Conservation (phyloP, 2,329 filamentous ascomycete genomes). For the Trichoderma breve region DNA sequence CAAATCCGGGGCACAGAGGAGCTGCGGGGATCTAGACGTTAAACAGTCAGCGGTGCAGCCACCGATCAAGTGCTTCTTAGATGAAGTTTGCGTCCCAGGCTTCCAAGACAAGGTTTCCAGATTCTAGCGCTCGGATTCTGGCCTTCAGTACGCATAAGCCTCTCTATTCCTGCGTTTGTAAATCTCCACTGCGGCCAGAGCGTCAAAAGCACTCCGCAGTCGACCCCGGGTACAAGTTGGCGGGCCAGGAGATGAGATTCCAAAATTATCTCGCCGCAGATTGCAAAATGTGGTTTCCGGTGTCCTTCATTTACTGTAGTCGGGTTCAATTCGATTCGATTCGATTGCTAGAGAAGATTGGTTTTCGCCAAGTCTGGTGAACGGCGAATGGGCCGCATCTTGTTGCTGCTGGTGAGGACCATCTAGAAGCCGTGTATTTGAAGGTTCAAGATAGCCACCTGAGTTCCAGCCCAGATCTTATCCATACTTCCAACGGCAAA, state of each 20-base stretch:
- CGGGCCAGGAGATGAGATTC: not conserved
- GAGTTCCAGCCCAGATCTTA: not conserved
- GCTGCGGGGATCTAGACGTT: not conserved
- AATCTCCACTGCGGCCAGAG: constrained; percentile 8
- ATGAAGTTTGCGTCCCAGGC: constrained; percentile 7
- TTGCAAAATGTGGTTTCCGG: not conserved
- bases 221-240: not conserved
- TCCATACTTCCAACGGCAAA: not conserved
- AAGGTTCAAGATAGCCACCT: not conserved
- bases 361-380: not conserved
- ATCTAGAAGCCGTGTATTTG: not conserved
- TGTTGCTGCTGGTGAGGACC: not conserved
- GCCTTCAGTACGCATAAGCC: not conserved
- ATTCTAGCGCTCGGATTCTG: not conserved
- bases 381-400: not conserved
- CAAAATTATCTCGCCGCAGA: not conserved
- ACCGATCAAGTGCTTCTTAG: constrained; percentile 4
- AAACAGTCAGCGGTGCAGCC: not conserved
- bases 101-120: not conserved
- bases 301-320: not conserved
- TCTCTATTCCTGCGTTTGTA: constrained; percentile 15
- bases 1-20: constrained; percentile 15
- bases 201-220: constrained; percentile 6
- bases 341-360: not conserved
- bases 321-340: not conserved